Evolutionary conservation across 2,329 filamentous ascomycete species (phyloP).

Genomic region (Colletotrichum zoysiae): DNA sequence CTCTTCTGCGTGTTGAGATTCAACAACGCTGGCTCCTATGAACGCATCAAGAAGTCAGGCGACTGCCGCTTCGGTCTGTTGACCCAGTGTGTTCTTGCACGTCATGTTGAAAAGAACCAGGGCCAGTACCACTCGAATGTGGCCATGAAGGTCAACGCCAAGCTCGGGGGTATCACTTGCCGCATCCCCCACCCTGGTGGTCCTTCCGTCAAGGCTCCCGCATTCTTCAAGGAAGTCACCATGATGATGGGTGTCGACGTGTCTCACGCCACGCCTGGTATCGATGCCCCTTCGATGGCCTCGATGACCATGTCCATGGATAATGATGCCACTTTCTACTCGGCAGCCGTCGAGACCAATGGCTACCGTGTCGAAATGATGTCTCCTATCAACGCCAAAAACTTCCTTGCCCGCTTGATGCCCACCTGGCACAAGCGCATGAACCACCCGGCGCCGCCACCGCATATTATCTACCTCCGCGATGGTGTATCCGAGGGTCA

Average conservation of each 20-base stretch:
- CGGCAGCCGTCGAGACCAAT: constrained; percentile 85
- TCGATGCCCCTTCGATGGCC: constrained; percentile 79
- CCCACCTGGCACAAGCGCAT: constrained; percentile 72
- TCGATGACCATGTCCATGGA: constrained; percentile 89
- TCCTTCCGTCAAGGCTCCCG: constrained; percentile 40
- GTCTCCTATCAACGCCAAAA: constrained; percentile 71
- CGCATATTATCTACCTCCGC: constrained; percentile 90
- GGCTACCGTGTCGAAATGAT: constrained; percentile 86
- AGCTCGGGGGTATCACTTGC: constrained; percentile 86
- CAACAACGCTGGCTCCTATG: constrained; percentile 80
- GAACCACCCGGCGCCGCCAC: constrained; percentile 62
- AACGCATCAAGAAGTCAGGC: constrained; percentile 87
- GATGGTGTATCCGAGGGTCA: constrained; percentile 93
- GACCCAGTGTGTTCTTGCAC: constrained; percentile 83
- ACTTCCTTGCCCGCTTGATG: constrained; percentile 74
- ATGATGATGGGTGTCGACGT: constrained; percentile 89
- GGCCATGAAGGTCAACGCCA: constrained; percentile 96
- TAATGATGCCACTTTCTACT: constrained; percentile 77
- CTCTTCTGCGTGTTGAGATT: constrained; percentile 82
- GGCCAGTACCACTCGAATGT: constrained; percentile 94
- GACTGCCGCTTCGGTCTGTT: constrained; percentile 88
- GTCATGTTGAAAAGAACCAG: constrained; percentile 76
- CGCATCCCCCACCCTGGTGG: constrained; percentile 50
- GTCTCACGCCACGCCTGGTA: constrained; percentile 82
- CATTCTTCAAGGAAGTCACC: constrained; percentile 53